Evolutionary conservation across 225 moss, liverwort and hornwort genomes (phyloP).

Genomic region (Climacium dendroides): DNA sequence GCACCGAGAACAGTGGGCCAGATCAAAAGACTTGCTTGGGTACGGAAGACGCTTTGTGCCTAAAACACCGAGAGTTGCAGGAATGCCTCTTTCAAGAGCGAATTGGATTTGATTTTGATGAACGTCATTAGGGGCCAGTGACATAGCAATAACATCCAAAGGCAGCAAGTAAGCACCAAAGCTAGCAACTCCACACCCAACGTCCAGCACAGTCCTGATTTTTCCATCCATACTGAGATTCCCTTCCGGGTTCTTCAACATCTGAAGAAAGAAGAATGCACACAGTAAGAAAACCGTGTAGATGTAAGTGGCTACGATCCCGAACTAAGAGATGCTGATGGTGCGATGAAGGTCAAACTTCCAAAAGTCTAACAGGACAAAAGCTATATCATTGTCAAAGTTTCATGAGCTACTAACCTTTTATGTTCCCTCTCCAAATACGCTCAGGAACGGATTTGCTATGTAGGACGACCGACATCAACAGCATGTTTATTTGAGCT

Average conservation of each 20-base stretch:
- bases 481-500: background rate
- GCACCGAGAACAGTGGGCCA: constrained; percentile 97
- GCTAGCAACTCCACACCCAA: constrained; percentile 97
- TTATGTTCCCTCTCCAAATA: background rate
- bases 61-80: constrained; percentile 85
- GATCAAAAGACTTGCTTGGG: constrained; percentile 91
- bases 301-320: background rate
- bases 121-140: constrained; percentile 92
- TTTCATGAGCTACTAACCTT: background rate
- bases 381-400: background rate
- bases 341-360: background rate
- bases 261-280: constrained; percentile 27
- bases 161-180: constrained; percentile 90
- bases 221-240: constrained; percentile 69
- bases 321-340: background rate
- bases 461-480: background rate
- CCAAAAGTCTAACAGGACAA: background rate
- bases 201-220: constrained; percentile 90
- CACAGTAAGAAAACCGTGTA: background rate
- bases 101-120: constrained; percentile 97
- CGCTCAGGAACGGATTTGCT: background rate
- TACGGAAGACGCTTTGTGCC: constrained; percentile 89
- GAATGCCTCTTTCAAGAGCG: constrained; percentile 95
- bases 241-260: constrained; percentile 70
- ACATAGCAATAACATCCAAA: constrained; percentile 82